Base-by-base conservation (phyloP, 179 eudicot species). In the Beta lomatogona region DNA sequence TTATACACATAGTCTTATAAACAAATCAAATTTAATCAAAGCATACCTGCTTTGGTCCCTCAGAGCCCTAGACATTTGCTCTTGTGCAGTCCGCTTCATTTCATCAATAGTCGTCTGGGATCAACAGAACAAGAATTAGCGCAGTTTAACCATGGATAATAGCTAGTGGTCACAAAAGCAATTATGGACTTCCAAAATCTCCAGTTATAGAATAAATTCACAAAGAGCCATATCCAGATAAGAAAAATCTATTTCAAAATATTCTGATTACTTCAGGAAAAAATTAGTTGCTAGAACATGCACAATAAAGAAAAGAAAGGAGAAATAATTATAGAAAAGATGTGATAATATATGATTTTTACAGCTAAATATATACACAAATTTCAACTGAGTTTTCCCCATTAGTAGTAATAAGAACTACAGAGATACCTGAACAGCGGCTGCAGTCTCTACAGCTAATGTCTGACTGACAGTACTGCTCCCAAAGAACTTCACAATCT, bases 361-460 rank as follows among this genome's bases (percentile, higher is more conserved):
- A 71, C 68, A 45, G 48, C 21, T 9, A 60, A 48, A 22, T 59
- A 71, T 52, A 63, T 25, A 25, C 58, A 15, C 75, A 46, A 0
- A 22, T 36, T 12, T 79, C 73, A 73, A 41, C 54, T 50, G 44
- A 64, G 16, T 28, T 48, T 31, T 50, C 44, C 45, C 31, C 31
- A 25, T 9, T 45, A 78, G 59, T 52, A 12, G 73, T 46, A 70
- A 60, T 53, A 66, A 22, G 48, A 72, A 68, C 50, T 58, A 36
- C 19, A 64, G 41, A 70, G 77, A 64, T 86, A 97, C 99, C 98
- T 97, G 99, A 82, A 95, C 92, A 21, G 97, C 99, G 74, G 97
- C 96, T 59, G 95, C 99, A 74, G 99, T 97, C 90, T 95, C 99
- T 89, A 90, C 84, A 70, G 97, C 98, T 86, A 95, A 82, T 65